These are phyloP conservation scores for Begonia peltatifolia DNA, from an alignment of 306 rosid genomes.

Conservation along the genomic window DNA sequence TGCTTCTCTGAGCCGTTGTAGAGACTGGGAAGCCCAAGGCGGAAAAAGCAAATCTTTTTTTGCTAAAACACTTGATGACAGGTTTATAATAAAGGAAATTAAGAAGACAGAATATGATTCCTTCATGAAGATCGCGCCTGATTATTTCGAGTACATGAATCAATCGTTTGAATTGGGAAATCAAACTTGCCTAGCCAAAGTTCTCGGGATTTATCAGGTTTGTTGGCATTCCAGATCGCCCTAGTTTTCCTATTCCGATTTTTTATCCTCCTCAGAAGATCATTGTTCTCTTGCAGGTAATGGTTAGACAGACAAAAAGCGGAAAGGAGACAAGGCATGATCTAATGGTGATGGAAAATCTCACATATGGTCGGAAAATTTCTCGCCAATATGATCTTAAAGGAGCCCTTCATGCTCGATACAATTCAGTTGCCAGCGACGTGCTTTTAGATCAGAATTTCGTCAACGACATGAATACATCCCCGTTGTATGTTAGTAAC, in stretches of 20 bases:
- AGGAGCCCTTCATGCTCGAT: slow-evolving; percentile 88
- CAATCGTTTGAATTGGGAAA: slow-evolving; percentile 65
- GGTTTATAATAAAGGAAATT: slow-evolving; percentile 93
- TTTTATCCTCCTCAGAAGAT: slow-evolving; percentile 1
- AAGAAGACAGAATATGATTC: slow-evolving; percentile 90
- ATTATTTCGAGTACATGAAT: slow-evolving; percentile 69
- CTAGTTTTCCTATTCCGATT: background rate
- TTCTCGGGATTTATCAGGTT: slow-evolving; percentile 93
- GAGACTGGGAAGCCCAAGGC: slow-evolving; percentile 92
- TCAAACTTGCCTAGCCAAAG: slow-evolving; percentile 95
- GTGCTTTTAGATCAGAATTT: slow-evolving; percentile 99
- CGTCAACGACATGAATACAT: slow-evolving; percentile 91
- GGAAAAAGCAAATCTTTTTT: slow-evolving; percentile 93
- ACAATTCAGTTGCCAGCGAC: slow-evolving; percentile 37
- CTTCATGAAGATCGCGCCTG: slow-evolving; percentile 67
- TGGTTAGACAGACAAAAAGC: slow-evolving; percentile 44
- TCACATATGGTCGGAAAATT: slow-evolving; percentile 56
- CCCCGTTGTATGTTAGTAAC: slow-evolving; percentile 76
- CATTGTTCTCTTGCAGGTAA: slow-evolving; percentile 41
- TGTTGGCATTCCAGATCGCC: slow-evolving; percentile 14
- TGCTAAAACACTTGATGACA: slow-evolving; percentile 87
- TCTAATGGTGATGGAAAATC: slow-evolving; percentile 97
- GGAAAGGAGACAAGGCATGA: slow-evolving; percentile 82
- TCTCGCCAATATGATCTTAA: slow-evolving; percentile 93
- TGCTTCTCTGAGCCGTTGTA: slow-evolving; percentile 89